A percentile compares a stretch with the other conserved stretches of the same genome.
phyloP scores from a whole-genome alignment of 2,329 filamentous ascomycete species.

The Aspergillus floridensis region DNA sequence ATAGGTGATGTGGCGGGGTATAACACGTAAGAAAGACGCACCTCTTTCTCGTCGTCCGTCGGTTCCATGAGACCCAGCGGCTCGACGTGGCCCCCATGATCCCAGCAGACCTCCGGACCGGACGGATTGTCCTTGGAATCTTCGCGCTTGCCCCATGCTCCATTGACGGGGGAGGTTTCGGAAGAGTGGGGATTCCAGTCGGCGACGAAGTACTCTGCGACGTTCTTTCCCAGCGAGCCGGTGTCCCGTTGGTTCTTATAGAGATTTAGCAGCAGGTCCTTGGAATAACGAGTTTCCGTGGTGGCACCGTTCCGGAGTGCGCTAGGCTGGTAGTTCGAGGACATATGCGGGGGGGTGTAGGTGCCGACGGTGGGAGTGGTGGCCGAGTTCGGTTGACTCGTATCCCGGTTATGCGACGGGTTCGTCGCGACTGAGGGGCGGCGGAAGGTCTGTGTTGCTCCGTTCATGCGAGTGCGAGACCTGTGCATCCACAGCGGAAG shows the following conservation, averaged over 20 bases:
- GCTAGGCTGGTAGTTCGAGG: slow-evolving; percentile 47
- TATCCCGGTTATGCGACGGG: slow-evolving; percentile 47
- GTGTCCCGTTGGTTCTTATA: slow-evolving; percentile 60
- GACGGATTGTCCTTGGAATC: slow-evolving; percentile 71
- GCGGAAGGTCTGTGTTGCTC: slow-evolving; percentile 66
- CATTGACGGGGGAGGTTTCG: slow-evolving; percentile 61
- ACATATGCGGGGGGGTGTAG: slow-evolving; percentile 63
- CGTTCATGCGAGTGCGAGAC: slow-evolving; percentile 62
- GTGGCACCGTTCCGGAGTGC: slow-evolving; percentile 54
- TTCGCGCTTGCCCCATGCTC: slow-evolving; percentile 71
- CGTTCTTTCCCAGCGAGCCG: slow-evolving; percentile 56
- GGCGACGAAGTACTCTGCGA: slow-evolving; percentile 67
- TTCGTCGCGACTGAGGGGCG: slow-evolving; percentile 60
- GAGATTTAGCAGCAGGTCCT: slow-evolving; percentile 74
- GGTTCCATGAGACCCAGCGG: slow-evolving; percentile 73
- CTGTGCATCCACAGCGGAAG: slow-evolving; percentile 34
- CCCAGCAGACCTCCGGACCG: slow-evolving; percentile 93
- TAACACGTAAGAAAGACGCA: slow-evolving; percentile 32
- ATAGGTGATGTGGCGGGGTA: neutral
- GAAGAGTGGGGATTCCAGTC: slow-evolving; percentile 70
- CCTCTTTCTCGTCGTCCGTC: slow-evolving; percentile 65
- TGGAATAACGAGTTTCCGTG: slow-evolving; percentile 65
- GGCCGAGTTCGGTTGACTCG: slow-evolving; percentile 39
- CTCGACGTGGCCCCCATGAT: slow-evolving; percentile 64
- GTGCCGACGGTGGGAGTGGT: slow-evolving; percentile 44